Conservation (phyloP, 2,329 filamentous ascomycete species). For the Zarea fungicola region DNA sequence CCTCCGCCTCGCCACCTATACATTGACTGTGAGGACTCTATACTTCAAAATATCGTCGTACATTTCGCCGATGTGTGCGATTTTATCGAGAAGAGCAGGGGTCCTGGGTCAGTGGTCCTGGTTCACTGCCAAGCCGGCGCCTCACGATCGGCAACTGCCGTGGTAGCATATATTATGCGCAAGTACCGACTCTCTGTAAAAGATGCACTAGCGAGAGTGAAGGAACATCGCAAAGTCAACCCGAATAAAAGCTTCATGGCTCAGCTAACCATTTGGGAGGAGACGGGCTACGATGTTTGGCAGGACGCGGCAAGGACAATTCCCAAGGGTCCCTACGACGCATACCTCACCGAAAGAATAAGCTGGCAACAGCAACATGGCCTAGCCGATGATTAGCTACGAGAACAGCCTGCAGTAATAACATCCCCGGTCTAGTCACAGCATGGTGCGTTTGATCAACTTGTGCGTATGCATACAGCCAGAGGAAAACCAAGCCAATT, state of each 20-base stretch:
- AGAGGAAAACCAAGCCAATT: too few species aligned
- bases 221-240: conserved; percentile 20
- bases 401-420: too few species aligned
- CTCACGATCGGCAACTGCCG: conserved; percentile 26
- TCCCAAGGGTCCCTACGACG: conserved; percentile 20
- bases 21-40: conserved; percentile 21
- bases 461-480: too few species aligned
- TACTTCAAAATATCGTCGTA: conserved; percentile 21
- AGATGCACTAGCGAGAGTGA: conserved; percentile 18
- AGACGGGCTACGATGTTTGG: conserved; percentile 25
- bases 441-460: too few species aligned
- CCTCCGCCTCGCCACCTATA: conserved; percentile 19
- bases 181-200: conserved; percentile 17
- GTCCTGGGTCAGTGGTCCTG: conserved; percentile 19
- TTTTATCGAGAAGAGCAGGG: conserved; percentile 19
- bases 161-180: conserved; percentile 30
- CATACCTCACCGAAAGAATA: background rate
- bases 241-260: conserved; percentile 26
- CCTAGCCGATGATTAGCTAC: too few species aligned
- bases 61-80: conserved; percentile 21
- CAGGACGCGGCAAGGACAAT: conserved; percentile 19
- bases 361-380: too few species aligned
- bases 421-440: too few species aligned
- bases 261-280: conserved; percentile 29
- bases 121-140: conserved; percentile 30